Percentiles rank a stretch among this genome's conserved stretches.
Evolutionary conservation across 2,329 filamentous ascomycete species (phyloP).

Genomic region (Fusarium gaditjirri): DNA sequence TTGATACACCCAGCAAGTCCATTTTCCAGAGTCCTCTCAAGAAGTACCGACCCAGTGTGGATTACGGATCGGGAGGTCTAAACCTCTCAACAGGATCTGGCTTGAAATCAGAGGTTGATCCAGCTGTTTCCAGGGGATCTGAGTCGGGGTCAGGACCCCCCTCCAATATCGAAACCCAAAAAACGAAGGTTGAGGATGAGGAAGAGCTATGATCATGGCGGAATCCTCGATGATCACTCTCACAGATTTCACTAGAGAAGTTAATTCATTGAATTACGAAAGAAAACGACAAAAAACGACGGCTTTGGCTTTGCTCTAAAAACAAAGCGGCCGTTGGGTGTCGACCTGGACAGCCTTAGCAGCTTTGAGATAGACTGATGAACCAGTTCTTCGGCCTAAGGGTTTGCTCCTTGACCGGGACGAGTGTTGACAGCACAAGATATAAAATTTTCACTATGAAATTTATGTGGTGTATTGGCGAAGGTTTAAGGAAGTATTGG

Average conservation of each 20-base stretch:
- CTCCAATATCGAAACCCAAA: conserved; percentile 35
- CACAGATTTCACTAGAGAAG: background rate
- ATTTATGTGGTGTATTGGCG: conserved; percentile 14
- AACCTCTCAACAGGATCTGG: conserved; percentile 45
- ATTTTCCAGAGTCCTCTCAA: conserved; percentile 77
- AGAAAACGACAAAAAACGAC: conserved; percentile 17
- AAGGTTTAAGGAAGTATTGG: conserved; percentile 1
- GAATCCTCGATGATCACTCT: background rate
- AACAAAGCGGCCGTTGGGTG: conserved; percentile 18
- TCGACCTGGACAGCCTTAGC: conserved; percentile 20
- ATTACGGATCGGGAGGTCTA: conserved; percentile 41
- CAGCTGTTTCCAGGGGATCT: conserved; percentile 42
- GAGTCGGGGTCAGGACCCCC: conserved; percentile 36
- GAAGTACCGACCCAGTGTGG: conserved; percentile 73
- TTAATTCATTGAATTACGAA: conserved; percentile 7
- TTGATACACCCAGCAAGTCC: conserved; percentile 51
- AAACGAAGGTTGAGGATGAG: conserved; percentile 49
- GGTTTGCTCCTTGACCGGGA: conserved; percentile 6
- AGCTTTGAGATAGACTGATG: conserved; percentile 33
- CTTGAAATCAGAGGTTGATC: conserved; percentile 50
- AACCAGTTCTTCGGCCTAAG: conserved; percentile 8
- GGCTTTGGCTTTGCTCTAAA: background rate
- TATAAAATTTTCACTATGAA: conserved; percentile 15
- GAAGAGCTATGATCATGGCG: conserved; percentile 52
- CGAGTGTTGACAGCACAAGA: conserved; percentile 14